Base-by-base conservation (phyloP, 208 protist genomes). In the Endotrypanum monterogeii region DNA sequence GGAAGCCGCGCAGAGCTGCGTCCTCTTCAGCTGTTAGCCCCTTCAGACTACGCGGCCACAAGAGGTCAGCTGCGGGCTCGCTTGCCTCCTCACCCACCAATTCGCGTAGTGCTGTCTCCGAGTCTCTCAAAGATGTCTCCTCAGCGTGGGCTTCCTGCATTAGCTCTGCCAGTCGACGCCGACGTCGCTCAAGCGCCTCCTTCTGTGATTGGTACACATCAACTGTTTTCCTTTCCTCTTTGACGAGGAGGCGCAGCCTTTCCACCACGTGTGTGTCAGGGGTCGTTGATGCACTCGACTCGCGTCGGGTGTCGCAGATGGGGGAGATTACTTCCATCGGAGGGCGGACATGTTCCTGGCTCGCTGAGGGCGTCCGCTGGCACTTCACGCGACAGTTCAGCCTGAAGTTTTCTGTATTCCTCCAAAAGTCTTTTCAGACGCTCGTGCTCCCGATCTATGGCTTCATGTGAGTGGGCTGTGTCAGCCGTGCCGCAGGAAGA, bases 11-110 rank as follows among this genome's bases (percentile, higher is more conserved):
- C 5, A 87, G 61, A 3, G 71, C 78, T 1, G 52, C 58, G 12
- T 68, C 66, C 51, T 89, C 85, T 30, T 89, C 85, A 30, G 74
- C 74, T 8, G 85, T 89, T 44, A 89, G 82, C 11, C 85, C 85
- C 11, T 62, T 46, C 54, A 89, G 73, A 2, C 57, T 60, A 2
- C 78, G 76, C 35, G 85, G 85, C 85, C 85, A 89, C 18, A 56
- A 23, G 50, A 85, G 60, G 20, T 55, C 61, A 14, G 28, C 75
- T 30, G n/a, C 60, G 63, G 5, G 37, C 14, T 51, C 71, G 37
- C 46, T 71, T 5, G n/a, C 23, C 11, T 37, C 16, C 37, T 30
- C 51, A 11, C 28, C 73, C 48, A 84, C 14, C 37, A 82, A 25
- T 11, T 51, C 25, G 4, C 66, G 25, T 2, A 88, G 70, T 25